A percentile compares a stretch with the other conserved stretches of the same genome.
Conservation (phyloP, 495 filamentous ascomycete genomes). For the Penicillium nucicola region DNA sequence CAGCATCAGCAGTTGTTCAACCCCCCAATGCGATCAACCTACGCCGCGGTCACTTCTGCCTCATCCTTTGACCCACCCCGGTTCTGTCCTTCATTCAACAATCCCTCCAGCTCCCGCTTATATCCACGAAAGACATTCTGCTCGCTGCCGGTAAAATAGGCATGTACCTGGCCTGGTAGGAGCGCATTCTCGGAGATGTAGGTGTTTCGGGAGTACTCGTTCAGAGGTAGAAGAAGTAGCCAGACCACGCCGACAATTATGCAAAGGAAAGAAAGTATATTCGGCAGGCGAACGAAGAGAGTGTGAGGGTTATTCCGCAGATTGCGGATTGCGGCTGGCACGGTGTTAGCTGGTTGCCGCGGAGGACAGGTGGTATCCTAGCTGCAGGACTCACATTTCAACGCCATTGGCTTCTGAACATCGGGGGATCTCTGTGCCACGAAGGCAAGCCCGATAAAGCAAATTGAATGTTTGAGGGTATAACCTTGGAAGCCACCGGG, state of each 20-base stretch:
- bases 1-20: conserved; percentile 6
- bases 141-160: conserved; percentile 94
- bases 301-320: conserved; percentile 42
- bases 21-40: conserved; percentile 16
- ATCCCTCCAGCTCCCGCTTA: conserved; percentile 70
- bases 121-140: conserved; percentile 94
- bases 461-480: conserved; percentile 4
- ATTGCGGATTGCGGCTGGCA: conserved; percentile 40
- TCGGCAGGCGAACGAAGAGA: conserved; percentile 39
- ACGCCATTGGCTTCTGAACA: conserved; percentile 32
- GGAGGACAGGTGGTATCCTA: conserved; percentile 16
- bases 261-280: conserved; percentile 72
- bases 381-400: conserved; percentile 37
- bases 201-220: conserved; percentile 87
- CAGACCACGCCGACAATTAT: conserved; percentile 85
- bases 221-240: conserved; percentile 88
- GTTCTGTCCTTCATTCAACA: conserved; percentile 22
- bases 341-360: conserved; percentile 15
- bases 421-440: conserved; percentile 19
- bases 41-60: conserved; percentile 44
- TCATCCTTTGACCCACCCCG: conserved; percentile 13
- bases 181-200: conserved; percentile 99
- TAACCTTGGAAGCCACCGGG: conserved; percentile 9
- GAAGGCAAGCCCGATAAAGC: conserved; percentile 7
- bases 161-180: conserved; percentile 92